Percentiles rank a stretch among this genome's conserved stretches.
phyloP scores from a whole-genome alignment of 352 stramenopile species.

The Globisporangium uncinulatum region DNA sequence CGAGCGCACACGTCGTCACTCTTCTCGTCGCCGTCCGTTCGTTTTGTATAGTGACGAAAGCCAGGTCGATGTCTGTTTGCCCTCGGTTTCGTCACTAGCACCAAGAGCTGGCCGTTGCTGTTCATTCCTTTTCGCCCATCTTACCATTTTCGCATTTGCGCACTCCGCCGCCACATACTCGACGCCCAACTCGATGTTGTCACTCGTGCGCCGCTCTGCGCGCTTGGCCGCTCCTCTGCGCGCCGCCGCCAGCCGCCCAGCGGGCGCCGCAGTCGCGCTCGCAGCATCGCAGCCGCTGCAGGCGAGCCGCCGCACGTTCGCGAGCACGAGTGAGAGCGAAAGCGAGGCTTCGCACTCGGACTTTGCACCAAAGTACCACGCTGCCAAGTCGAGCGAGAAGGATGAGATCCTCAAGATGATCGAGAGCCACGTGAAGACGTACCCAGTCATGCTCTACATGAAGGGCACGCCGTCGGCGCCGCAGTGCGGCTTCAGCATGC shows the following conservation, averaged over 20 bases:
- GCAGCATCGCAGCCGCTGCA: conserved; percentile 6
- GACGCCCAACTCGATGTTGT: conserved; percentile 10
- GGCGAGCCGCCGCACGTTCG: conserved; percentile 25
- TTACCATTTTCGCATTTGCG: no score
- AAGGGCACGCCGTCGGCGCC: conserved; percentile 97
- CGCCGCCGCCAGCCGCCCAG: conserved; percentile 8
- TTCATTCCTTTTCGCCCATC: no score
- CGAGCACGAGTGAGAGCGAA: conserved; percentile 28
- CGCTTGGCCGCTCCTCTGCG: conserved; percentile 20
- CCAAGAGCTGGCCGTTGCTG: no score
- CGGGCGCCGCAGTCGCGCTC: neutral
- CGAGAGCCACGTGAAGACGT: conserved; percentile 84
- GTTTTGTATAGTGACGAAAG: neutral
- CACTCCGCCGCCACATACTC: no score
- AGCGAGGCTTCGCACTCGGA: conserved; percentile 78
- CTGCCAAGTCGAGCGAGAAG: conserved; percentile 78
- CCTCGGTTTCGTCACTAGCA: no score
- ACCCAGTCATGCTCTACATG: conserved; percentile 99
- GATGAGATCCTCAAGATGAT: conserved; percentile 90
- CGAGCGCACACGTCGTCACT: neutral
- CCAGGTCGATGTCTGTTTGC: no score
- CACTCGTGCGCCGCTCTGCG: conserved; percentile 28
- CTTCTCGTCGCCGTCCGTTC: neutral
- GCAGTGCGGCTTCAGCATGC: conserved; percentile 97
- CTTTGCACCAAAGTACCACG: conserved; percentile 86